A percentile compares a stretch with the other conserved stretches of the same genome.
Evolutionary conservation across 176 grass and related monocot genomes (phyloP).

Genomic region (Triticum dicoccoides): DNA sequence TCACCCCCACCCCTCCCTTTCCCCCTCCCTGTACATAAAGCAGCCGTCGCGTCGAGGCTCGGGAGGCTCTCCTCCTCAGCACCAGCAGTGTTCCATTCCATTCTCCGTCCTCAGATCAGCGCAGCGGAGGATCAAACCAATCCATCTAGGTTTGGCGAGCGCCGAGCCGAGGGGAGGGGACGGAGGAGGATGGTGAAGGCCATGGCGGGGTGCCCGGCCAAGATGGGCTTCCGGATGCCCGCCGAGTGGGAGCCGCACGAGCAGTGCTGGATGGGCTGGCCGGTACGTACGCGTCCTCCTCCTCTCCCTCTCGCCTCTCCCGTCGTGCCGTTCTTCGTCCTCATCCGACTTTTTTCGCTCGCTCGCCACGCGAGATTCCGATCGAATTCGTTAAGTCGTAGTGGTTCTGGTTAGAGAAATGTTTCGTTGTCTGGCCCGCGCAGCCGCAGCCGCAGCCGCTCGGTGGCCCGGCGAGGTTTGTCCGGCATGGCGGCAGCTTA

Average conservation of each 20-base stretch:
- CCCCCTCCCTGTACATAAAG: neutral
- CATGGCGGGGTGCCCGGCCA: slow-evolving; percentile 37
- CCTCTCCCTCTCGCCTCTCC: neutral
- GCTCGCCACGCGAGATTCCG: neutral
- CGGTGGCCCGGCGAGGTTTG: neutral
- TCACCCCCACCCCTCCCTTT: neutral
- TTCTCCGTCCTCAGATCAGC: neutral
- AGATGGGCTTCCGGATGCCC: slow-evolving; percentile 80
- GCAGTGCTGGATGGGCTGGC: slow-evolving; percentile 98
- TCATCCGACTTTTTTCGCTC: neutral
- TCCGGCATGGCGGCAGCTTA: neutral
- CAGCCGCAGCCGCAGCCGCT: neutral
- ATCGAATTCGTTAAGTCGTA: neutral
- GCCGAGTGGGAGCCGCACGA: slow-evolving; percentile 90
- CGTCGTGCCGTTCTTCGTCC: neutral
- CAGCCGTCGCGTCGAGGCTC: neutral
- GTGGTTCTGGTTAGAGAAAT: neutral
- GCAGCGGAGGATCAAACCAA: neutral
- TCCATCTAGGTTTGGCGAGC: neutral
- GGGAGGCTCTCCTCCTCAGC: neutral
- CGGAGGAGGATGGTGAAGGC: slow-evolving; percentile 38
- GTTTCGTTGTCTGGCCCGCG: neutral
- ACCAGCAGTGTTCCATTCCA: neutral
- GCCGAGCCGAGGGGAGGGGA: too few relatives aligned
- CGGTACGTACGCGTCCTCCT: slow-evolving; percentile 32